Conservation (phyloP, 768 basidiomycete genomes). For the Tylopilus intermedius region DNA sequence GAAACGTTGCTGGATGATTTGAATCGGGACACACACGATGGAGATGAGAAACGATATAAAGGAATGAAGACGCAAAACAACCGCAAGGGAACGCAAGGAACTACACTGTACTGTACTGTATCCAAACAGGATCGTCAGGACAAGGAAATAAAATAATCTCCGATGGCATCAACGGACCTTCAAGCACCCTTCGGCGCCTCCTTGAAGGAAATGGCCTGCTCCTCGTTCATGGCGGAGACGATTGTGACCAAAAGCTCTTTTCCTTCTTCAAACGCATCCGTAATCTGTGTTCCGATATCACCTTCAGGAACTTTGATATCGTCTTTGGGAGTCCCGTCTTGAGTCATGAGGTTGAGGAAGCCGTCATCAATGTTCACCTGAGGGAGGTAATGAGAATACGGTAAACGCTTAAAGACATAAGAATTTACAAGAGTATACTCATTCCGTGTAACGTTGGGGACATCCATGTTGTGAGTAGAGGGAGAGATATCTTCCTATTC, state of each 20-base stretch:
- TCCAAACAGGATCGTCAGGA: not conserved
- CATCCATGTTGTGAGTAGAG: conserved; percentile 99
- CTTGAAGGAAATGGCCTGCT: conserved; percentile 86
- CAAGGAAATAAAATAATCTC: not conserved
- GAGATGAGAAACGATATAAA: conserved; percentile 2
- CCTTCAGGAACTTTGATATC: conserved; percentile 92
- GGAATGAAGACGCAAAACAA: conserved; percentile 10
- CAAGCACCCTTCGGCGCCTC: conserved; percentile 69
- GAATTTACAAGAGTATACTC: conserved; percentile 83
- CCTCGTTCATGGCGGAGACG: conserved; percentile 87
- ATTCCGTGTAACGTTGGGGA: conserved; percentile 84
- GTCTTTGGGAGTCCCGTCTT: conserved; percentile 79
- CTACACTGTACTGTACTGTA: not conserved
- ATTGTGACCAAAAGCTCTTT: conserved; percentile 87
- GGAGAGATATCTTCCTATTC: conserved; percentile 86
- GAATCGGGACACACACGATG: conserved; percentile 3
- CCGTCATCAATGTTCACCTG: conserved; percentile 89
- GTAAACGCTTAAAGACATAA: not conserved
- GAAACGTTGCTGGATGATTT: conserved; percentile 19
- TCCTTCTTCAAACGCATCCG: conserved; percentile 69
- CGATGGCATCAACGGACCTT: conserved; percentile 12
- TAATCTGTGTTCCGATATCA: conserved; percentile 71
- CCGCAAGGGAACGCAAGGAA: conserved; percentile 11
- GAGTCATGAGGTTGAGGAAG: conserved; percentile 90
- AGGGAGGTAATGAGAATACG: conserved; percentile 2